phyloP scores from a whole-genome alignment of 495 filamentous ascomycete genomes.

The Paragyromitra xinjiangensis region DNA sequence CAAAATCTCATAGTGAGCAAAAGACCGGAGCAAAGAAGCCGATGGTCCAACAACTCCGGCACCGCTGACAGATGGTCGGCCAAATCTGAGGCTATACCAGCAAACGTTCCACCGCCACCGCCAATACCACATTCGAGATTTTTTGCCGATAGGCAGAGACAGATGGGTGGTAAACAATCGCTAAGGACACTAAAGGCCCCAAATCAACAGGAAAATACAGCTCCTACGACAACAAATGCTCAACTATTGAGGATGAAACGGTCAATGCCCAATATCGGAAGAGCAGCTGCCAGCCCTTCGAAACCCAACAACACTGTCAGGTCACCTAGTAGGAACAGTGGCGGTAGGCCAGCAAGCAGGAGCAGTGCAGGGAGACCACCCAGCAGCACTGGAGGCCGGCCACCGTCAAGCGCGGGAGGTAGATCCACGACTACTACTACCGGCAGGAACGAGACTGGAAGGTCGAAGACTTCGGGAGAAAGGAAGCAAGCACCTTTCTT shows the following conservation, averaged over 20 bases:
- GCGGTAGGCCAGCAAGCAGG: conserved; percentile 54
- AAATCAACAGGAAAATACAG: conserved; percentile 51
- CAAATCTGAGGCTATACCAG: conserved; percentile 52
- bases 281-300: conserved; percentile 58
- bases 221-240: conserved; percentile 72
- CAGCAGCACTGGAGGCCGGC: conserved; percentile 52
- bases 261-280: conserved; percentile 80
- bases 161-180: conserved; percentile 68
- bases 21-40: conserved; percentile 46
- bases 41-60: conserved; percentile 50
- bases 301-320: conserved; percentile 57
- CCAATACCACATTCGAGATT: conserved; percentile 65
- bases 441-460: conserved; percentile 63
- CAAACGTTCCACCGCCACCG: conserved; percentile 68
- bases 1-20: conserved; percentile 60
- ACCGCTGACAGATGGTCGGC: conserved; percentile 50
- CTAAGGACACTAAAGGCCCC: conserved; percentile 65
- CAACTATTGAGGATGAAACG: conserved; percentile 84
- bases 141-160: conserved; percentile 64
- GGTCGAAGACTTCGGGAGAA: conserved; percentile 79
- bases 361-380: conserved; percentile 52
- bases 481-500: conserved; percentile 76
- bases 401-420: conserved; percentile 58
- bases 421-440: conserved; percentile 61
- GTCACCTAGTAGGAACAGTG: conserved; percentile 55